Evolutionary conservation across 2,329 filamentous ascomycete genomes (phyloP), one percentile per base, ranked within the genome.

Genomic region (Ceratocystis ficicola): DNA sequence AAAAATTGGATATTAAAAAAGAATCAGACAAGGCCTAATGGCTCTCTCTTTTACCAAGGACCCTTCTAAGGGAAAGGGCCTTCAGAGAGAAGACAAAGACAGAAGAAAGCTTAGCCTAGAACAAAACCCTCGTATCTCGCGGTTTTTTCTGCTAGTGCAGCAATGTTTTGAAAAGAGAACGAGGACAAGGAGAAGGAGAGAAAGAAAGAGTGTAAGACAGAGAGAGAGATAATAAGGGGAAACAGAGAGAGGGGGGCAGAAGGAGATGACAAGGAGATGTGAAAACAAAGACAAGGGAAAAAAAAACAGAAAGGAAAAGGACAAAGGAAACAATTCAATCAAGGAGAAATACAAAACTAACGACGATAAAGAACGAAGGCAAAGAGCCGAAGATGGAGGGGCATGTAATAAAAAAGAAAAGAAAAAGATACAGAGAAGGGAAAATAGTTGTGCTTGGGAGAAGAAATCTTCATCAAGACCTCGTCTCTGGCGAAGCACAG

Each of bases 101-200:
- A 41, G 36, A 41, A 15, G 36, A 4, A 41, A 15, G 12, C 36
- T 41, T 41, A 41, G 36, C 36, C 36, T 41, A 41, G 36, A 15
- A 15, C 12, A 41, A 41, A 41, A 41, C 36, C 36, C 12, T 41
- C 36, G 36, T 41, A 12, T 41, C 36, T 41, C 36, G 36, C 36
- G 36, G 36, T 41, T 41, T 41, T 41, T 41, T 41, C 10, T 41
- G 36, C 36, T 41, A 41, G 10, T 41, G 36, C 36, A 41, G 36
- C 10, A 41, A 41, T 41, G 5, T 41, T 41, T 41, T 41, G 8
- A 32, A 22, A 15, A 41, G 32, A 25, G 48, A 64, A 50, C 25
- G 15, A 17, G 52, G 70, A 65, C 68, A 59, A 69, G 68, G 70
- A 66, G 70, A 65, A 69, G 69, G 68, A 65, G 63, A 70, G 65